These are phyloP conservation scores for Polyplosphaeria fusca DNA, from an alignment of 495 filamentous ascomycete species.

Conservation along the genomic window DNA sequence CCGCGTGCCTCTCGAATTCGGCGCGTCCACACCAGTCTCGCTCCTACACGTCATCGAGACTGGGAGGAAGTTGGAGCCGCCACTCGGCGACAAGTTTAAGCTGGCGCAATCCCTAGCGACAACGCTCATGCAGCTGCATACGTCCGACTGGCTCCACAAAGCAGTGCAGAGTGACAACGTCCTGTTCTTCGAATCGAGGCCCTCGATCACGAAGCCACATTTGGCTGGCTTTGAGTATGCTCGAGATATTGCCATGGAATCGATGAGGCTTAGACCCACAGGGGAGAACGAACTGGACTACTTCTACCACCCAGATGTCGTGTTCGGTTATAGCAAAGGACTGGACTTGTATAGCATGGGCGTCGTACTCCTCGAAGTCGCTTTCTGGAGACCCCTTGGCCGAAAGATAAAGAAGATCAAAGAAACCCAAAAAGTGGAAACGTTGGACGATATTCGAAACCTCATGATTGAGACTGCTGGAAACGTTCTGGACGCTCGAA, in stretches of 20 bases:
- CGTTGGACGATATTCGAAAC: not conserved
- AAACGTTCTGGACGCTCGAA: not conserved
- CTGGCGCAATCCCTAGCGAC: not conserved
- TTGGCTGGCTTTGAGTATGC: not conserved
- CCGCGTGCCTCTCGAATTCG: not conserved
- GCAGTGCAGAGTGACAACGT: not conserved
- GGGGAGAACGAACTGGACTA: not conserved
- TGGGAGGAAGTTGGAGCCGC: not conserved
- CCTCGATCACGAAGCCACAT: not conserved
- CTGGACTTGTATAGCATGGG: not conserved
- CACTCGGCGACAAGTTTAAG: not conserved
- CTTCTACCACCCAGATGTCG: not conserved
- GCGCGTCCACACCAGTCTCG: not conserved
- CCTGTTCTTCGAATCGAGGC: not conserved
- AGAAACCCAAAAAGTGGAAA: not conserved
- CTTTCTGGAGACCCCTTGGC: not conserved
- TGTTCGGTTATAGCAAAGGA: not conserved
- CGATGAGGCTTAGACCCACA: not conserved
- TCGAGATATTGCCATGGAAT: not conserved
- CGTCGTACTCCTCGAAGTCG: not conserved
- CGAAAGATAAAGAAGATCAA: not conserved
- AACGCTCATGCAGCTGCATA: not conserved
- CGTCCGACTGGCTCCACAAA: constrained; percentile 3
- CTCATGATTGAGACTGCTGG: not conserved
- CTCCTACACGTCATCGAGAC: not conserved